A percentile compares a stretch with the other conserved stretches of the same genome.
These are phyloP conservation scores for Xylariaceae sp. DNA, from an alignment of 2,329 filamentous ascomycete genomes.

Conservation along the genomic window DNA sequence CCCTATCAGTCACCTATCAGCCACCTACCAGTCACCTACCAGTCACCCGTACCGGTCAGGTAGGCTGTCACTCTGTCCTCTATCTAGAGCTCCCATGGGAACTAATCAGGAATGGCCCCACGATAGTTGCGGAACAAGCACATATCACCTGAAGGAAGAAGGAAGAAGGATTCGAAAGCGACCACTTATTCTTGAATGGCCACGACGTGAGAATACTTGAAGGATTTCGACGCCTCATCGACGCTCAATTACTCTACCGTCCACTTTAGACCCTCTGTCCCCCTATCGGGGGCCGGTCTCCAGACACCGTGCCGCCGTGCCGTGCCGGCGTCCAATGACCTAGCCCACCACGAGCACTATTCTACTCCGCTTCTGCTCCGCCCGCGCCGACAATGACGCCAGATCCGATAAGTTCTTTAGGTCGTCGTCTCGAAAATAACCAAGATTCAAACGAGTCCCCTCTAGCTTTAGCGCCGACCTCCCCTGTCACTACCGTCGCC, in stretches of 20 bases:
- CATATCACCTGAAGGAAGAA: no score
- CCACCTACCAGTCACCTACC: no score
- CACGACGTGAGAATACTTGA: no score
- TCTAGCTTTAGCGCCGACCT: not conserved
- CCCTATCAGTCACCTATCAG: no score
- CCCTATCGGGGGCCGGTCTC: constrained; percentile 18
- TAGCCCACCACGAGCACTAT: constrained; percentile 6
- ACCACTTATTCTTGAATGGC: no score
- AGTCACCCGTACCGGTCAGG: no score
- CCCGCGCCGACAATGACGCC: constrained; percentile 24
- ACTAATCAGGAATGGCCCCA: no score
- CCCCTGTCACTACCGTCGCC: not conserved
- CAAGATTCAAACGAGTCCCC: constrained; percentile 17
- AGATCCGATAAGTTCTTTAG: constrained; percentile 27
- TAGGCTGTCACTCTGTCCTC: no score
- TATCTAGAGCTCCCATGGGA: no score
- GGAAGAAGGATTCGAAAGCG: no score
- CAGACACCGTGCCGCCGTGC: constrained; percentile 8
- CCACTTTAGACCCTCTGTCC: not conserved
- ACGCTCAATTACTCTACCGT: not conserved
- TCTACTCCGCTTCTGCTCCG: constrained; percentile 3
- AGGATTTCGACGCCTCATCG: not conserved
- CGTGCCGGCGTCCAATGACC: not conserved
- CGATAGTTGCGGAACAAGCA: no score
- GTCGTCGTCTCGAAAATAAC: constrained; percentile 27